Conservation (phyloP, 1,139 yeast species). For the Yamadazyma dendronema region DNA sequence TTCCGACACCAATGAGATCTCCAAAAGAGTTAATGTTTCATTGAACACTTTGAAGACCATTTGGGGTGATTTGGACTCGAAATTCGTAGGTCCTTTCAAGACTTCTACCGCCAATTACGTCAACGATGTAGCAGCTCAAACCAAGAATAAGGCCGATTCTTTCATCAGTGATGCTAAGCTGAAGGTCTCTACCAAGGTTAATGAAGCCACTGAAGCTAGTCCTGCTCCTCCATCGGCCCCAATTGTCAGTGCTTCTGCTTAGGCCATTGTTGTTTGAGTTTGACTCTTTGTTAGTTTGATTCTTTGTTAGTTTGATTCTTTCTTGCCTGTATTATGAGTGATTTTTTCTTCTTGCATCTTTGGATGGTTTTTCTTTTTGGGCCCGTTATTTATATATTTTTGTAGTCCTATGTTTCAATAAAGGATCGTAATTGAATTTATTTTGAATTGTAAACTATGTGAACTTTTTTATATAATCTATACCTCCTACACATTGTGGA, state of each 20-base stretch:
- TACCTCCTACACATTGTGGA: conserved; percentile 79
- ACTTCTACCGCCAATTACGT: conserved; percentile 42
- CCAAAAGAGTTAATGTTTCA: conserved; percentile 36
- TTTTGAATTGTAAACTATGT: no score
- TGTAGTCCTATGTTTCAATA: no score
- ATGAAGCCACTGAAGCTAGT: conserved; percentile 12
- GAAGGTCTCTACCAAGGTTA: conserved; percentile 14
- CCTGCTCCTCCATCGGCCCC: conserved; percentile 17
- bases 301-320: background rate
- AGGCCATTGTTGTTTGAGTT: no score
- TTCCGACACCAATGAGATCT: conserved; percentile 13
- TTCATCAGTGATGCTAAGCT: conserved; percentile 32
- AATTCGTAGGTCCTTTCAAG: conserved; percentile 41
- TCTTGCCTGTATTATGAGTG: conserved; percentile 1
- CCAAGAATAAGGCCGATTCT: conserved; percentile 38
- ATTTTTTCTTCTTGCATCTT: background rate
- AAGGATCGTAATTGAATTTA: no score
- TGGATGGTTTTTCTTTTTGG: no score
- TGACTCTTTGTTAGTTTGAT: no score
- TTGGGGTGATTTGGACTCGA: conserved; percentile 34
- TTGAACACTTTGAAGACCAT: conserved; percentile 36
- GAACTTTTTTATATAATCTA: conserved; percentile 39
- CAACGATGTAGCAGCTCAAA: conserved; percentile 32
- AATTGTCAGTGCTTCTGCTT: conserved; percentile 18
- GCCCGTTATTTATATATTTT: no score